Conservation (phyloP, 306 rosid species). For the Geum urbanum region DNA sequence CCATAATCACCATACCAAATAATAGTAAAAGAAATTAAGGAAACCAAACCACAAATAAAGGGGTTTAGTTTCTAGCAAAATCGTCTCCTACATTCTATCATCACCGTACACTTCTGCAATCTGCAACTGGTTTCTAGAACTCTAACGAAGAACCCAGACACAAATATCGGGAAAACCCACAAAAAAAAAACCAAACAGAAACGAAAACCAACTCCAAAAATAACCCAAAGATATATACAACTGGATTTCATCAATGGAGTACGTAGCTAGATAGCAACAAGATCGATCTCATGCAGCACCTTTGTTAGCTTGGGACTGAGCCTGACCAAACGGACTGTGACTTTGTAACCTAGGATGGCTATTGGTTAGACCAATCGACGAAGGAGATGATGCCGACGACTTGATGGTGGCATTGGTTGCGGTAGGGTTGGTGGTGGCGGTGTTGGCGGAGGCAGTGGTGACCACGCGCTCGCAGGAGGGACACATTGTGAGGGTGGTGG, state of each 20-base stretch:
- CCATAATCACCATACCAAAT: not conserved
- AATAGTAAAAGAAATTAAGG: not conserved
- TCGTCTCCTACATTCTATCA: not conserved
- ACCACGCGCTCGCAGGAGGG: slow-evolving; percentile 87
- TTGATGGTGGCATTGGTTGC: not conserved
- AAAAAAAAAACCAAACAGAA: not conserved
- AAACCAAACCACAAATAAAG: not conserved
- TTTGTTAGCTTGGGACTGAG: slow-evolving; percentile 18
- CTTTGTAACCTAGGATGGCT: slow-evolving; percentile 20
- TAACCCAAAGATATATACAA: slow-evolving; percentile 27
- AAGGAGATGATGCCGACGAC: not conserved
- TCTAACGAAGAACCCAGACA: not conserved
- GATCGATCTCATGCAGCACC: slow-evolving; percentile 25
- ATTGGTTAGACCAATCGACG: slow-evolving; percentile 19
- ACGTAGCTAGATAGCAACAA: not conserved
- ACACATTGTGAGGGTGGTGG: slow-evolving; percentile 98
- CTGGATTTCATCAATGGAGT: slow-evolving; percentile 15
- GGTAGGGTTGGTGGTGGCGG: slow-evolving; percentile 4
- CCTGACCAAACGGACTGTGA: slow-evolving; percentile 23
- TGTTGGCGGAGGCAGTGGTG: slow-evolving; percentile 33
- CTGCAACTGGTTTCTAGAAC: slow-evolving; percentile 1
- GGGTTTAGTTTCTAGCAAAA: slow-evolving; percentile 4
- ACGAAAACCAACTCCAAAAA: slow-evolving; percentile 8
- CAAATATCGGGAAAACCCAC: slow-evolving; percentile 7
- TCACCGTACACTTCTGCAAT: not conserved